These are phyloP conservation scores for Exophiala aquamarina DNA, from an alignment of 2,329 filamentous ascomycete species.

Conservation along the genomic window DNA sequence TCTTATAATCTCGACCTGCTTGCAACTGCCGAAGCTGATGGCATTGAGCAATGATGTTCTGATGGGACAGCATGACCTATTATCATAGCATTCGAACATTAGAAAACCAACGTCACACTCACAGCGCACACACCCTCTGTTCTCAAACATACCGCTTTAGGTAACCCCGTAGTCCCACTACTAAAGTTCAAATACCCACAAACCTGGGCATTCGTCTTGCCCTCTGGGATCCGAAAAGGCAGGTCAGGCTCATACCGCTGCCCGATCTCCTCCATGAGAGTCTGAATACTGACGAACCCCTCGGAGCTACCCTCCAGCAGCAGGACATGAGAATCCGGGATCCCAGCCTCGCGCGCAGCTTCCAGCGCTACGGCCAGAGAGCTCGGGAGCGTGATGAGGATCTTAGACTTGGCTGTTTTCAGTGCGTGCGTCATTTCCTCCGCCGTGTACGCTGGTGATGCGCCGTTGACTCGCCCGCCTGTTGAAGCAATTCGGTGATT, in stretches of 20 bases:
- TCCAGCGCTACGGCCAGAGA: constrained; percentile 55
- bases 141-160: constrained; percentile 69
- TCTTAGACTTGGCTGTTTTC: constrained; percentile 55
- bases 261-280: constrained; percentile 35
- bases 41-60: constrained; percentile 60
- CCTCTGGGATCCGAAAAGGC: constrained; percentile 50
- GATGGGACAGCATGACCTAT: constrained; percentile 57
- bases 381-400: constrained; percentile 57
- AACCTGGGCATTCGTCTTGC: constrained; percentile 52
- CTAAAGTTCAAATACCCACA: constrained; percentile 67
- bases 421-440: constrained; percentile 69
- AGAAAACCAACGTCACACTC: background rate
- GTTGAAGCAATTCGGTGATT: background rate
- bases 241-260: constrained; percentile 27
- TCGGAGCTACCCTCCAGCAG: constrained; percentile 54
- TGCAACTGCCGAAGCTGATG: constrained; percentile 56
- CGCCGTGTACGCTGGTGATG: constrained; percentile 65
- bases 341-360: constrained; percentile 55
- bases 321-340: constrained; percentile 53
- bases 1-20: constrained; percentile 39
- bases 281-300: constrained; percentile 46
- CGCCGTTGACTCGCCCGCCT: constrained; percentile 58
- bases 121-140: no score
- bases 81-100: background rate
- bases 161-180: constrained; percentile 71